A percentile compares a stretch with the other conserved stretches of the same genome.
Evolutionary conservation across 768 basidiomycete species (phyloP).

Genomic region (Serendipita vermifera): DNA sequence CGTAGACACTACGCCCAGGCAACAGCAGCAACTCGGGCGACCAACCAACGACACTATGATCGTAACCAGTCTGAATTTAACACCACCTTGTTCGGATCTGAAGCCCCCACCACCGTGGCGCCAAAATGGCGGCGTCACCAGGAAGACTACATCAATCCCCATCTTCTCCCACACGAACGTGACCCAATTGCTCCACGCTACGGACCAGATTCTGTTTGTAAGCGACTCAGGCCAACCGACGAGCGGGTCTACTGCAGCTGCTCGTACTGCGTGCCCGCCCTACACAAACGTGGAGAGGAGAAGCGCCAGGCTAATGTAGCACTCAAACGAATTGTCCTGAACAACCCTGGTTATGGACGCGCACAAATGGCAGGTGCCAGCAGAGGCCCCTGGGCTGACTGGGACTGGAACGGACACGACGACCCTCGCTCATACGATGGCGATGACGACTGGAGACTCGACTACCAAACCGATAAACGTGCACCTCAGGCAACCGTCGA

Average conservation of each 20-base stretch:
- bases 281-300: neutral
- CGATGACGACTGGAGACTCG: neutral
- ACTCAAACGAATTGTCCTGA: no score
- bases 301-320: no score
- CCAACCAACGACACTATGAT: no score
- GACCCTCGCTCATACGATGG: neutral
- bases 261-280: neutral
- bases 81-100: no score
- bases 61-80: no score
- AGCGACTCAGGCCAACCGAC: neutral
- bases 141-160: neutral
- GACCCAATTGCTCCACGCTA: neutral
- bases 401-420: neutral
- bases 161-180: neutral
- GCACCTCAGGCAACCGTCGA: neutral
- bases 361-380: no score
- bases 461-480: neutral
- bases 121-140: neutral
- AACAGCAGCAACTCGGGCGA: no score
- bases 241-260: neutral
- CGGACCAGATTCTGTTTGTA: neutral
- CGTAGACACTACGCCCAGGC: no score
- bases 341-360: no score
- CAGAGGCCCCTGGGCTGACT: neutral
- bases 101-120: no score